Percentiles rank a stretch among this genome's conserved stretches.
These are phyloP conservation scores for Pseudozyma sp. DNA, from an alignment of 1,284 basidiomycete genomes.

Conservation along the genomic window DNA sequence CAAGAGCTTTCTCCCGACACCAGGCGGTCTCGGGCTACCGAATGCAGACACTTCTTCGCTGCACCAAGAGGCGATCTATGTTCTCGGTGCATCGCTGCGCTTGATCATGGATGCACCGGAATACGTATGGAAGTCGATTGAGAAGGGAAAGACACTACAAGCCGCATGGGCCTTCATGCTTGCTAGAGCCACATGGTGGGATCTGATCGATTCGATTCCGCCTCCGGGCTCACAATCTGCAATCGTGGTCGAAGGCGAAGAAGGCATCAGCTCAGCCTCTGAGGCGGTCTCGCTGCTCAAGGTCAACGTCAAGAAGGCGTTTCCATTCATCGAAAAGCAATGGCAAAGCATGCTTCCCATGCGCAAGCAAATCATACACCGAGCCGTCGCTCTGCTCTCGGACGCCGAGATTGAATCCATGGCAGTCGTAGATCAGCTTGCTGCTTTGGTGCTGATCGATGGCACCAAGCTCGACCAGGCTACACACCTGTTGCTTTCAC, in stretches of 20 bases:
- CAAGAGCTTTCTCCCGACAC: conserved; percentile 29
- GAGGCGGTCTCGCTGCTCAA: conserved; percentile 32
- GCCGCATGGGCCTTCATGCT: conserved; percentile 57
- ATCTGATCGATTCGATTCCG: conserved; percentile 27
- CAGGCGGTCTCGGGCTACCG: not conserved
- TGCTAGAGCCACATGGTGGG: conserved; percentile 42
- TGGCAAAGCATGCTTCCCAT: conserved; percentile 54
- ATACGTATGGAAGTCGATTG: conserved; percentile 57
- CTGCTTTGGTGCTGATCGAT: conserved; percentile 44
- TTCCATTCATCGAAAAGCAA: conserved; percentile 58
- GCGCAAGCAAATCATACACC: conserved; percentile 51
- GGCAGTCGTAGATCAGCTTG: conserved; percentile 46
- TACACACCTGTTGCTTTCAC: conserved; percentile 34
- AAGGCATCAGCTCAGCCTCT: conserved; percentile 21
- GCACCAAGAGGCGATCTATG: conserved; percentile 43
- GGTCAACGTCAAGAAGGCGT: conserved; percentile 43
- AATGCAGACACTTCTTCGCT: conserved; percentile 11
- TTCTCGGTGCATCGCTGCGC: conserved; percentile 50
- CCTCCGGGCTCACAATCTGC: conserved; percentile 5
- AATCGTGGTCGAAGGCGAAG: conserved; percentile 10
- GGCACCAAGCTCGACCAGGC: conserved; percentile 33
- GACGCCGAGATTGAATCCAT: conserved; percentile 36
- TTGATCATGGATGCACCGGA: conserved; percentile 57
- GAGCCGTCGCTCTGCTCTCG: conserved; percentile 42
- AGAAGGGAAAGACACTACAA: conserved; percentile 52